Evolutionary conservation across 1,139 yeast genomes (phyloP).

Genomic region (Kurtzmaniella quercitrusa): DNA sequence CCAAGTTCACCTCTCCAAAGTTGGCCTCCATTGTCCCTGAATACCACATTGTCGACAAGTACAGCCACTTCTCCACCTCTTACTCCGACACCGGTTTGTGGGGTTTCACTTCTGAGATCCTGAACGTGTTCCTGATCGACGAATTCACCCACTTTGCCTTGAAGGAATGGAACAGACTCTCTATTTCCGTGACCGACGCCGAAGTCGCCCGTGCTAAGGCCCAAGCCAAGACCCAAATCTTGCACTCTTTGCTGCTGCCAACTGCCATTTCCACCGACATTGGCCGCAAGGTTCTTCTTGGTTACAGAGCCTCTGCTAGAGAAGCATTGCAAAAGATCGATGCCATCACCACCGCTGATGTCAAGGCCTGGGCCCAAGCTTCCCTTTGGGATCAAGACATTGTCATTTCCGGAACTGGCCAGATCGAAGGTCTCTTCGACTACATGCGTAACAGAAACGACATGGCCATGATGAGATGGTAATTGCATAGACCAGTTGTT

Average conservation of each 20-base stretch:
- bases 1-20: conserved; percentile 78
- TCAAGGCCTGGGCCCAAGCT: conserved; percentile 70
- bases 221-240: conserved; percentile 58
- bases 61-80: conserved; percentile 65
- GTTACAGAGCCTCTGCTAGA: conserved; percentile 55
- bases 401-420: conserved; percentile 79
- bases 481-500: conserved; percentile 10
- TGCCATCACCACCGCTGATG: conserved; percentile 53
- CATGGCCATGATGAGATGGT: conserved; percentile 82
- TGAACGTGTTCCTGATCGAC: conserved; percentile 57
- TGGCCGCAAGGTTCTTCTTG: conserved; percentile 59
- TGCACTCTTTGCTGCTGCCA: conserved; percentile 43
- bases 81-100: conserved; percentile 78
- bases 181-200: conserved; percentile 67
- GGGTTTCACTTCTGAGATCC: conserved; percentile 70
- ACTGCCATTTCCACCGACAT: conserved; percentile 51
- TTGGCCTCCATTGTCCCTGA: conserved; percentile 71
- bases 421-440: conserved; percentile 77
- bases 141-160: conserved; percentile 74
- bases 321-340: conserved; percentile 64
- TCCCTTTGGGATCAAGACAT: conserved; percentile 81
- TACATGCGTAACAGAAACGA: conserved; percentile 83
- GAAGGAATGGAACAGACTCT: conserved; percentile 84
- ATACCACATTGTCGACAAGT: conserved; percentile 68
- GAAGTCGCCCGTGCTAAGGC: conserved; percentile 79